Evolutionary conservation across 2,329 filamentous ascomycete species (phyloP), one percentile per base, ranked within the genome.

Genomic region (Aureobasidium lini): DNA sequence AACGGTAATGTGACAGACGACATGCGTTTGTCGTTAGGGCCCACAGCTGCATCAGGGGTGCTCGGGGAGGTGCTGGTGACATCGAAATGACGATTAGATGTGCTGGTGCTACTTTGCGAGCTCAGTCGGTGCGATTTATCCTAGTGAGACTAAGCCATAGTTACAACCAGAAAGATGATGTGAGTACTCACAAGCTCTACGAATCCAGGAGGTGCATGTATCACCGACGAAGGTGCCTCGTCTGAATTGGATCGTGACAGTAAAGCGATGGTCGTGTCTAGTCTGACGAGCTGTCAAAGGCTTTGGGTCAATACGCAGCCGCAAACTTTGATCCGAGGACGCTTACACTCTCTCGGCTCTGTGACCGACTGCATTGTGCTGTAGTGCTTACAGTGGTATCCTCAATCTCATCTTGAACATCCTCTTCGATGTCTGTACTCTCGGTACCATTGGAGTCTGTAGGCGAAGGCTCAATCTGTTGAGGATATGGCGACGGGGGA

Each of bases 201-300:
- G 72, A 94, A 96, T 62, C 87, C 89, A 64, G 90, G 81, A 0
- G 92, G 91, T 15, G 89, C 90, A 77, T 96, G 92, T 65, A 96
- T 96, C 58, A 95, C 92, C 1, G 92, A 96, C 57, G 90, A 82
- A 28, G 90, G 87, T 65, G 92, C 90, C 64, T 95, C 90, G 62
- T 85, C 85, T 28, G 81, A 81, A 57, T 69, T 85, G 76, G 71
- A 86, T 67, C 74, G 71, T 31, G 69, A 63, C 54, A 71, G 69
- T 47, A 66, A 62, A 10, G 74, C 68, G 16, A 78, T 64, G 32
- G 71, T 66, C 7, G 78, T 82, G 62, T 81, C 73, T 50, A 82
- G 72, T 68, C 73, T 75, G 32, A 69, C 70, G 48, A 76, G 73
- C 63, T 72, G 64, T 40, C 16, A 7, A 9, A 11, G 5, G 11